A percentile compares a stretch with the other conserved stretches of the same genome.
These are phyloP conservation scores for Graphilbum fragrans DNA, from an alignment of 2,329 filamentous ascomycete genomes.

Conservation along the genomic window DNA sequence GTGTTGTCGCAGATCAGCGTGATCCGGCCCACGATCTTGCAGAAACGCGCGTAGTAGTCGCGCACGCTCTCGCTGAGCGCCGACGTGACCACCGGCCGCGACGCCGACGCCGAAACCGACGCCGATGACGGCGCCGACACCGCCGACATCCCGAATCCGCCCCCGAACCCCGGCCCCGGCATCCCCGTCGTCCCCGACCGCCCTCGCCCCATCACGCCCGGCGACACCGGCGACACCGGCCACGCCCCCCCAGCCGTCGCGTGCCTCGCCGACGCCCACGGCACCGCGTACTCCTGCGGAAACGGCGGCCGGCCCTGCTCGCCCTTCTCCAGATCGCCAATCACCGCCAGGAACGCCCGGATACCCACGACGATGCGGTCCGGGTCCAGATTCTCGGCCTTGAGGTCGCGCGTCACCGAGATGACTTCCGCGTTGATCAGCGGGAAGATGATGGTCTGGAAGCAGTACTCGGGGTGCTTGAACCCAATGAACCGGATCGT, in stretches of 20 bases:
- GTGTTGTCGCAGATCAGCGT: conserved; percentile 94
- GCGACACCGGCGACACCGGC: background rate
- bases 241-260: no score
- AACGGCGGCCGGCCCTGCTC: conserved; percentile 71
- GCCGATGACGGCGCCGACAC: background rate
- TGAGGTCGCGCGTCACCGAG: conserved; percentile 60
- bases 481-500: conserved; percentile 90
- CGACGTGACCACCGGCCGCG: conserved; percentile 48
- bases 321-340: conserved; percentile 82
- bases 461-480: conserved; percentile 88
- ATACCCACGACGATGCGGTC: conserved; percentile 98
- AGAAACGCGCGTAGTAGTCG: conserved; percentile 83
- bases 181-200: no score
- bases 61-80: conserved; percentile 63
- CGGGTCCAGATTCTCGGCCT: conserved; percentile 85
- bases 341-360: conserved; percentile 81
- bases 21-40: conserved; percentile 89
- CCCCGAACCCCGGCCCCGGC: no score
- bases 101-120: conserved; percentile 22
- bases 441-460: conserved; percentile 85
- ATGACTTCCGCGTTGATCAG: conserved; percentile 90
- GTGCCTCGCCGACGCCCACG: no score
- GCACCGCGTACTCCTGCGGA: conserved; percentile 49
- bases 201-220: no score
- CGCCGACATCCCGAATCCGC: background rate